Percentiles rank a stretch among this genome's conserved stretches.
Evolutionary conservation across 2,329 filamentous ascomycete genomes (phyloP).

Genomic region (Ophiostoma piceae): DNA sequence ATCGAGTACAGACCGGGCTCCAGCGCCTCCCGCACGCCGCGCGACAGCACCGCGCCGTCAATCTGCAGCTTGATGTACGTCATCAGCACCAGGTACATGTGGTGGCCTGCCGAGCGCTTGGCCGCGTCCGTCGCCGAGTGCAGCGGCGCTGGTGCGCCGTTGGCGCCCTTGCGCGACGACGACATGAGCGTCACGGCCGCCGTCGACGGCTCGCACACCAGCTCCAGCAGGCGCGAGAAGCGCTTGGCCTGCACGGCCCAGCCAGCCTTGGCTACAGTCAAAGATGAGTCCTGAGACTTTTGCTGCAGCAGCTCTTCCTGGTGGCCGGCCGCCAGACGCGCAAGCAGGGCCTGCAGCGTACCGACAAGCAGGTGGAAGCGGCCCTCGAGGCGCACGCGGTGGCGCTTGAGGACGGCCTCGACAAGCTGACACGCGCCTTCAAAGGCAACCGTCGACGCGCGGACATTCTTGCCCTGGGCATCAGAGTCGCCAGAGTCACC

Average conservation of each 20-base stretch:
- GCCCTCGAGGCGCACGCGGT: conserved; percentile 56
- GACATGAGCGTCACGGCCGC: conserved; percentile 44
- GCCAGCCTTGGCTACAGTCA: conserved; percentile 20
- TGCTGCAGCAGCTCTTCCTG: conserved; percentile 27
- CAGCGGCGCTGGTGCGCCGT: conserved; percentile 34
- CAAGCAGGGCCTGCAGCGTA: conserved; percentile 52
- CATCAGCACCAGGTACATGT: conserved; percentile 58
- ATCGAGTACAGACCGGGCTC: conserved; percentile 55
- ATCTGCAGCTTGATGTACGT: conserved; percentile 58
- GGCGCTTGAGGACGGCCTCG: conserved; percentile 52
- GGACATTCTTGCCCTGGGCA: not conserved
- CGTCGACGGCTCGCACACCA: conserved; percentile 50
- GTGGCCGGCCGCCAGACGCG: conserved; percentile 44
- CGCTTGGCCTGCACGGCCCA: conserved; percentile 44
- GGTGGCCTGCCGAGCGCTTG: conserved; percentile 55
- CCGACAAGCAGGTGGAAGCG: conserved; percentile 56
- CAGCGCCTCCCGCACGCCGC: conserved; percentile 49
- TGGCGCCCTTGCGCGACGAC: conserved; percentile 6
- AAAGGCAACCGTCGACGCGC: conserved; percentile 36
- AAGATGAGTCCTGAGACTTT: not conserved
- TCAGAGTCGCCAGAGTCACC: not conserved
- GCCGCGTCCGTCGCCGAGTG: conserved; percentile 58
- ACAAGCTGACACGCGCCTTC: conserved; percentile 49
- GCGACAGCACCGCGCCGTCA: conserved; percentile 44
- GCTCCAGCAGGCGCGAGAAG: conserved; percentile 33